Evolutionary conservation across 2,329 filamentous ascomycete genomes (phyloP), one percentile per base, ranked within the genome.

Genomic region (Paecilomyces sp.): DNA sequence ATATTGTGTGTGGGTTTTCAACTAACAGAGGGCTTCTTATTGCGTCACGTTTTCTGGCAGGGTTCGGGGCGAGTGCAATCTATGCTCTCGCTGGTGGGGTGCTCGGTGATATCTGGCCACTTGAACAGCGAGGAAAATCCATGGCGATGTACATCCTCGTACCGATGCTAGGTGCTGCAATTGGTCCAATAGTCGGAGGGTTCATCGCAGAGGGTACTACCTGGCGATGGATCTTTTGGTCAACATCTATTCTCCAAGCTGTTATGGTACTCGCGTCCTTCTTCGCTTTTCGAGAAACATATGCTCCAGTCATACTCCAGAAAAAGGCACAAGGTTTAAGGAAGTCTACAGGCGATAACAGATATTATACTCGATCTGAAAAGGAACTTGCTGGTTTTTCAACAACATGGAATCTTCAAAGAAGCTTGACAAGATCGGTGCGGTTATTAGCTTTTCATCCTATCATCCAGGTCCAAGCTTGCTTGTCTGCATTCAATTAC

Each of bases 141-240:
- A 80, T 87, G 56, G 80, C 79, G 1, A 75, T 86, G n/a, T 86
- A 86, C 70, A 79, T 77, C 33, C 75, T 86, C 2, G 80, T 36
- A 12, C 33, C 33, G 1, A 55, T 70, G 15, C 65, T 70, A 15
- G 68, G 67, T 47, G 67, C 67, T 51, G 7, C 82, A 1, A 74
- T 87, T 18, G 85, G 85, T 0, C 85, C 85, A 1, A 82, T 88
- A 2, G 79, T 80, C 1, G 85, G 84, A 24, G 84, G 81, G 1
- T 86, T 84, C 67, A 82, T 88, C 18, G 77, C 83, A 1, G 73
- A 85, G 64, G 64, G 66, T 28, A 67, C 68, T 11, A 66, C 61
- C 52, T 65, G 66, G 64, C 24, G 66, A 63, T 62, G 67, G 67
- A 50, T 68, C 68, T 58, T 62, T 47, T 60, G 59, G 59, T 58